Evolutionary conservation across 305 asterid species (phyloP).

Genomic region (Fraxinus sp.): DNA sequence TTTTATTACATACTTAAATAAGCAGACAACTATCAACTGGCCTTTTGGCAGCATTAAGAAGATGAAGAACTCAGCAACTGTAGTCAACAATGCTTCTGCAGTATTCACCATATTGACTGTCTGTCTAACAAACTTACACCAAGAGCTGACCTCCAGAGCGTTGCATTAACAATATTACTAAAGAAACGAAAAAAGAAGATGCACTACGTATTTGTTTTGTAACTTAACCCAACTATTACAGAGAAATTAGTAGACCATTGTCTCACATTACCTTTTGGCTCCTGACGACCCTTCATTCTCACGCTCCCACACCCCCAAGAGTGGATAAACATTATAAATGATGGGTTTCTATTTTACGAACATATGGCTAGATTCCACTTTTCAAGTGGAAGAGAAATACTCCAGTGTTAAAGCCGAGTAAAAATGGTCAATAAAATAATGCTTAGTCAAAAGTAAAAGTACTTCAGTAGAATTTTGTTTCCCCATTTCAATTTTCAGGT

Average conservation of each 20-base stretch:
- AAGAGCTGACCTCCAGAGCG: background rate
- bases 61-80: background rate
- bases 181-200: background rate
- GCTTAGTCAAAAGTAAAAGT: background rate
- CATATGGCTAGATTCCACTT: background rate
- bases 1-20: background rate
- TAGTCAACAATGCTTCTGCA: background rate
- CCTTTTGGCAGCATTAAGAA: background rate
- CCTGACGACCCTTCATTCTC: background rate
- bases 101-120: background rate
- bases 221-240: background rate
- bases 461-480: background rate
- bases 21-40: background rate
- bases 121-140: background rate
- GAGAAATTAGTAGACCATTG: background rate
- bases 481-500: background rate
- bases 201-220: background rate
- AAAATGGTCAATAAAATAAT: background rate
- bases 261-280: background rate
- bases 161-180: background rate
- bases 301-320: background rate
- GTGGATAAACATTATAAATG: background rate
- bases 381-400: background rate
- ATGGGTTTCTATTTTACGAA: background rate
- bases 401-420: background rate